Evolutionary conservation across 768 basidiomycete genomes (phyloP).

Genomic region (Porphyrellus cyaneotinctus): DNA sequence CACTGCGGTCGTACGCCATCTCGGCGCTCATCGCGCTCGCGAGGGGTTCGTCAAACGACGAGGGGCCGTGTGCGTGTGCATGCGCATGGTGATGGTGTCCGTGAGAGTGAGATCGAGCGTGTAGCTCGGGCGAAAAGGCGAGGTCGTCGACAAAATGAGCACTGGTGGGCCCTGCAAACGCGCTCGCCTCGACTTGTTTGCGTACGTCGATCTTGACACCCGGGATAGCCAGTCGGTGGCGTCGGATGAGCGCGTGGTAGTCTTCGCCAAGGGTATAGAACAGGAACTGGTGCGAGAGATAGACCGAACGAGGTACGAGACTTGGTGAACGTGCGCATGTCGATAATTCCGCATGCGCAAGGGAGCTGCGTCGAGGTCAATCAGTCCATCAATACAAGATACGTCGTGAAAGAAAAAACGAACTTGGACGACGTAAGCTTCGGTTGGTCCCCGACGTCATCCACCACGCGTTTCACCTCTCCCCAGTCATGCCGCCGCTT

Average conservation of each 20-base stretch:
- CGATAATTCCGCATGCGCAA: constrained; percentile 80
- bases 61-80: constrained; percentile 40
- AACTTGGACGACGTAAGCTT: constrained; percentile 14
- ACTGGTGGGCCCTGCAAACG: constrained; percentile 34
- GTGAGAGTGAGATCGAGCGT: constrained; percentile 5
- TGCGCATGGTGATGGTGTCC: constrained; percentile 21
- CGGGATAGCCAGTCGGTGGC: constrained; percentile 54
- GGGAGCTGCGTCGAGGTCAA: constrained; percentile 32
- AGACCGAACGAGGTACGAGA: constrained; percentile 70
- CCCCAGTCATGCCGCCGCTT: constrained; percentile 48
- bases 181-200: constrained; percentile 63
- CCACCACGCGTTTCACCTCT: constrained; percentile 41
- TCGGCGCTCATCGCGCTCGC: constrained; percentile 66
- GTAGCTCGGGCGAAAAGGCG: constrained; percentile 6
- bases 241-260: constrained; percentile 73
- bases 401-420: background rate
- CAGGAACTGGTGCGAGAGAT: constrained; percentile 80
- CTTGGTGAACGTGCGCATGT: constrained; percentile 57
- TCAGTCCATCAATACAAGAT: background rate
- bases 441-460: constrained; percentile 3
- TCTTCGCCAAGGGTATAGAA: constrained; percentile 75
- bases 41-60: constrained; percentile 68
- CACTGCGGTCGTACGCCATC: constrained; percentile 45
- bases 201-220: constrained; percentile 66
- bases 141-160: constrained; percentile 25